phyloP scores from a whole-genome alignment of 495 filamentous ascomycete species.

The Daldinia bambusicola region DNA sequence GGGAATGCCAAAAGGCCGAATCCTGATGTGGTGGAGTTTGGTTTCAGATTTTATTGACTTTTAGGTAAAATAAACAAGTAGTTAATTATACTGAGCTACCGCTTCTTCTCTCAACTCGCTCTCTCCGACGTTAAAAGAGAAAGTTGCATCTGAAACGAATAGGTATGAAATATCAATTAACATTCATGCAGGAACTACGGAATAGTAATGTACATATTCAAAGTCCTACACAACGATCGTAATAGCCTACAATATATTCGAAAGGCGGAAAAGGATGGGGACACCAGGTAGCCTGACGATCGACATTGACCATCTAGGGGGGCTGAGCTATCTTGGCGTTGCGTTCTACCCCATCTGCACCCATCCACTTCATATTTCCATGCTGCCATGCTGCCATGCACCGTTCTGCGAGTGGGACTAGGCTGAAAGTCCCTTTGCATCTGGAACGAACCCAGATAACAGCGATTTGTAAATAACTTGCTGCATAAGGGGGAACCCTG shows the following conservation, averaged over 20 bases:
- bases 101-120: background rate
- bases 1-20: background rate
- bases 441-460: slow-evolving; percentile 13
- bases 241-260: slow-evolving; percentile 10
- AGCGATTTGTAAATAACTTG: slow-evolving; percentile 4
- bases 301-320: slow-evolving; percentile 20
- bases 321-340: slow-evolving; percentile 41
- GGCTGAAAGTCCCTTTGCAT: slow-evolving; percentile 23
- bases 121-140: background rate
- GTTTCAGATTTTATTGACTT: slow-evolving; percentile 1
- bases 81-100: background rate
- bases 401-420: slow-evolving; percentile 27
- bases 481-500: slow-evolving; percentile 4
- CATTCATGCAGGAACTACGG: background rate
- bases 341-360: slow-evolving; percentile 8
- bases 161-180: background rate
- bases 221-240: background rate
- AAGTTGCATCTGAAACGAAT: background rate
- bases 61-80: background rate
- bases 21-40: background rate
- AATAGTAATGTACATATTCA: background rate
- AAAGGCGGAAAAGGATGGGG: background rate
- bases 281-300: slow-evolving; percentile 14
- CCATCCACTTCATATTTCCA: slow-evolving; percentile 13
- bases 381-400: no score